These are phyloP conservation scores for Clathrus columnatus DNA, from an alignment of 768 basidiomycete genomes.

Conservation along the genomic window DNA sequence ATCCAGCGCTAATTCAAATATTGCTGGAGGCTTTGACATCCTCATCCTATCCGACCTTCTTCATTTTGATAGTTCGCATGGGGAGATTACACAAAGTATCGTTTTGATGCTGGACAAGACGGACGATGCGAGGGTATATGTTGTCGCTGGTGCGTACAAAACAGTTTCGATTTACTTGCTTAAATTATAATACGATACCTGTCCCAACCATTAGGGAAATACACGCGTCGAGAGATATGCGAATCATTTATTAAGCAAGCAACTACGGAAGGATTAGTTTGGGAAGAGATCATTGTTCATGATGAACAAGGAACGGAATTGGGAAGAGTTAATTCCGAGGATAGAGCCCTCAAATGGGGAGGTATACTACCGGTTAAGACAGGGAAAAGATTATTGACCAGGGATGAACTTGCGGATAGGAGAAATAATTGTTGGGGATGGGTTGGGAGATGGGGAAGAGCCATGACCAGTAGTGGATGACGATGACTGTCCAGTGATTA, in stretches of 20 bases:
- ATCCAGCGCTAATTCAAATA: too few relatives aligned
- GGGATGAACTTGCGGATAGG: background rate
- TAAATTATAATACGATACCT: too few relatives aligned
- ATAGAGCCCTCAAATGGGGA: background rate
- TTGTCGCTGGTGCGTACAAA: slow-evolving; percentile 41
- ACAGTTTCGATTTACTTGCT: background rate
- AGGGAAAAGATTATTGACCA: background rate
- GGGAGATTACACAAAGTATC: slow-evolving; percentile 43
- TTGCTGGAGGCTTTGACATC: slow-evolving; percentile 36
- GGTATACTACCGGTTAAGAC: background rate
- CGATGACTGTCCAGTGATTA: too few relatives aligned
- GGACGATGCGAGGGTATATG: slow-evolving; percentile 37
- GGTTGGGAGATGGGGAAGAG: background rate
- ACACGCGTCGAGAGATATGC: slow-evolving; percentile 47
- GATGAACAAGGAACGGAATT: too few relatives aligned
- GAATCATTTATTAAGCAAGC: slow-evolving; percentile 35
- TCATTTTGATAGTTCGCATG: slow-evolving; percentile 57
- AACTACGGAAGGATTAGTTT: background rate
- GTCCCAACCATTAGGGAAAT: too few relatives aligned
- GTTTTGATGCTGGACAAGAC: slow-evolving; percentile 37
- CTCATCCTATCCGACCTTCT: slow-evolving; percentile 66
- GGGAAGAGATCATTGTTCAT: too few relatives aligned
- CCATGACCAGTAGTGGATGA: background rate
- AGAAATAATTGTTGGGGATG: background rate
- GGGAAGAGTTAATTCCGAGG: too few relatives aligned